Base-by-base conservation (phyloP, 371 early-diverging fungal genomes). In the Mucor piriformis region DNA sequence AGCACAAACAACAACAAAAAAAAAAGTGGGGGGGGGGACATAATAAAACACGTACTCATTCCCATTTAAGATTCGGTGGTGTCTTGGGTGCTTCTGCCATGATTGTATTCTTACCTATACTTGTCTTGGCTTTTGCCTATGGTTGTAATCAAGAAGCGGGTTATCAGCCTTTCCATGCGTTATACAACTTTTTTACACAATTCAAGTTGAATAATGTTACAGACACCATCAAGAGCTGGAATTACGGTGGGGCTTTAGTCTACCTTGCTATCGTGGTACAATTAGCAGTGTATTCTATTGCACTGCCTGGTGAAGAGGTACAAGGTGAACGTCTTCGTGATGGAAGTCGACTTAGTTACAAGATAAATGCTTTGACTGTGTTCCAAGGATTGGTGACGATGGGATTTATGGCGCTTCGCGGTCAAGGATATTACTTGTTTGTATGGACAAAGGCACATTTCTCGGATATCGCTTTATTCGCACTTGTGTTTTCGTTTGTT, bases 381-480 rank as follows among this genome's bases (percentile, higher is more conserved):
- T 80, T 89, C 43, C 68, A 76, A 32, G 77, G 89, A 16, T 46
- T 92, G 49, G 49, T 90, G 16, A 72, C 87, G 48, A 85, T 92
- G n/a, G 54, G 69, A 7, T 61, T 70, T 49, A 51, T 83, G 63
- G 60, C 83, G 11, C 32, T 62, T 18, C 60, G 66, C 18, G 69
- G 69, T 6, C 72, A 70, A 56, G 77, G 75, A 3, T 57, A 61
- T 24, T 16, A 16, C 5, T 32, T 67, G 25, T 73, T 93, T 52
- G 48, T 94, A 27, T 95, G 89, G 84, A 73, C 94, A 29, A 83
- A 86, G 40, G 85, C 88, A 48, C 81, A 93, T 62, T 88, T 79
- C 67, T 69, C 88, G 34, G 85, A 87, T 12, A 74, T 96, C 56
- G 84, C 88, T 32, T 61, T 84, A 2, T 86, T 93, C 1, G 78